A percentile compares a stretch with the other conserved stretches of the same genome.
Evolutionary conservation across 2,329 filamentous ascomycete genomes (phyloP).

Genomic region (Beauveria sp.): DNA sequence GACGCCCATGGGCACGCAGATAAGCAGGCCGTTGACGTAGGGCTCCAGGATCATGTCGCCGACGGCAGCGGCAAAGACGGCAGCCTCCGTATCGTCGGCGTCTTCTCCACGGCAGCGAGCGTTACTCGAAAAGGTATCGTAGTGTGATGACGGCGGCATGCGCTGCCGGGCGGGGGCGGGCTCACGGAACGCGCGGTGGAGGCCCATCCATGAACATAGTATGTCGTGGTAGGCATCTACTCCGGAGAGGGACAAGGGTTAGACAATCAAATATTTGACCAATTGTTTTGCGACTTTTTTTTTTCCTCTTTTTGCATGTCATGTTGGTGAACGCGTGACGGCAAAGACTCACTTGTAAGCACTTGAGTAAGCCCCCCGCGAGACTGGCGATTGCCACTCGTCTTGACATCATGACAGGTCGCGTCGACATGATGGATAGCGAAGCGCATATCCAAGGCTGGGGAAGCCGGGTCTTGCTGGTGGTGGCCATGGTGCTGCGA

Average conservation of each 20-base stretch:
- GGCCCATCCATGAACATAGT: conserved; percentile 2
- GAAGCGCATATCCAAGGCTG: background rate
- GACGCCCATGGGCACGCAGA: conserved; percentile 66
- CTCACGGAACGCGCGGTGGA: background rate
- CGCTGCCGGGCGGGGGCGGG: background rate
- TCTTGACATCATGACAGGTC: background rate
- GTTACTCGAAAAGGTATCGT: background rate
- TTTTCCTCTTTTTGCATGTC: background rate
- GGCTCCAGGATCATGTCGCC: conserved; percentile 23
- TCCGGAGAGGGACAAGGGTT: background rate
- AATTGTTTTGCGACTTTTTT: background rate
- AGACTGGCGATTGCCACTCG: background rate
- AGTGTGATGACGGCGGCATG: background rate
- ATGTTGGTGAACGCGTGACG: background rate
- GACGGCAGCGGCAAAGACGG: background rate
- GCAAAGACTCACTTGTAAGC: background rate
- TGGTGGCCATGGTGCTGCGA: background rate
- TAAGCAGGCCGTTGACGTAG: conserved; percentile 57
- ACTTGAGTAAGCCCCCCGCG: conserved; percentile 8
- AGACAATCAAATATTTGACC: background rate
- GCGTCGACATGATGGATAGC: background rate
- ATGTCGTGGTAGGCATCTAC: conserved; percentile 4
- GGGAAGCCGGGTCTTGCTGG: background rate
- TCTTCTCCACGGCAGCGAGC: background rate
- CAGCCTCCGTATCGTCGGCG: background rate